phyloP scores from a whole-genome alignment of 2,329 filamentous ascomycete species.

The Laburnicola sp. region DNA sequence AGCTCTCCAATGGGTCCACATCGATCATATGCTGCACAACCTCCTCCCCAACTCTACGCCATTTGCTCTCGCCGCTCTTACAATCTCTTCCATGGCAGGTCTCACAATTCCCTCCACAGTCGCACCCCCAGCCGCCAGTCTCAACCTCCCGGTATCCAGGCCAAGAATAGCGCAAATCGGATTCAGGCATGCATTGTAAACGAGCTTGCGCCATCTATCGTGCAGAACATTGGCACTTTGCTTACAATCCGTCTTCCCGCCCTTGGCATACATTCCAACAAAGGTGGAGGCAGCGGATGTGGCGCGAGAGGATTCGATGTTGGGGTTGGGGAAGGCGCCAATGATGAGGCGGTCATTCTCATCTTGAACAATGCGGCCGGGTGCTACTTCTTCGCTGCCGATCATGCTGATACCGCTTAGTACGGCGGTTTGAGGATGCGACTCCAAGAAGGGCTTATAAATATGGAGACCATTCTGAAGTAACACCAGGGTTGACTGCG shows the following conservation, averaged over 20 bases:
- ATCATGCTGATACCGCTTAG: conserved; percentile 59
- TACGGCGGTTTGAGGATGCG: conserved; percentile 57
- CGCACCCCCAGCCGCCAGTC: conserved; percentile 49
- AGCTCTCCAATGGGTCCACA: conserved; percentile 54
- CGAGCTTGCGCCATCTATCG: conserved; percentile 56
- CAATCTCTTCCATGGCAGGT: conserved; percentile 60
- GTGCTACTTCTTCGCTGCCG: conserved; percentile 53
- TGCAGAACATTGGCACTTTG: conserved; percentile 50
- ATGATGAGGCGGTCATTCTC: conserved; percentile 56
- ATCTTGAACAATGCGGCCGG: conserved; percentile 57
- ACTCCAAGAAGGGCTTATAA: conserved; percentile 55
- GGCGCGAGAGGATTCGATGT: conserved; percentile 20
- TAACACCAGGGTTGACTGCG: conserved; percentile 58
- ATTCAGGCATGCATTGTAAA: conserved; percentile 58
- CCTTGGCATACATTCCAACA: conserved; percentile 52
- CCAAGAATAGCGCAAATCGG: conserved; percentile 56
- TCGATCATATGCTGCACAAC: conserved; percentile 53
- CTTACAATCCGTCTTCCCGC: conserved; percentile 50
- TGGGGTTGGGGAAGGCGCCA: conserved; percentile 53
- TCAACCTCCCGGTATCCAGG: conserved; percentile 57
- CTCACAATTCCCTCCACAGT: conserved; percentile 53
- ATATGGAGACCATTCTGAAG: conserved; percentile 68
- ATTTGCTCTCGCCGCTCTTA: conserved; percentile 49
- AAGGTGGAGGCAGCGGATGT: conserved; percentile 48
- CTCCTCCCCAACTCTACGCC: conserved; percentile 49